Evolutionary conservation across 179 eudicot species (phyloP), one percentile per base, ranked within the genome.

Genomic region (Heliamphora pulchella): DNA sequence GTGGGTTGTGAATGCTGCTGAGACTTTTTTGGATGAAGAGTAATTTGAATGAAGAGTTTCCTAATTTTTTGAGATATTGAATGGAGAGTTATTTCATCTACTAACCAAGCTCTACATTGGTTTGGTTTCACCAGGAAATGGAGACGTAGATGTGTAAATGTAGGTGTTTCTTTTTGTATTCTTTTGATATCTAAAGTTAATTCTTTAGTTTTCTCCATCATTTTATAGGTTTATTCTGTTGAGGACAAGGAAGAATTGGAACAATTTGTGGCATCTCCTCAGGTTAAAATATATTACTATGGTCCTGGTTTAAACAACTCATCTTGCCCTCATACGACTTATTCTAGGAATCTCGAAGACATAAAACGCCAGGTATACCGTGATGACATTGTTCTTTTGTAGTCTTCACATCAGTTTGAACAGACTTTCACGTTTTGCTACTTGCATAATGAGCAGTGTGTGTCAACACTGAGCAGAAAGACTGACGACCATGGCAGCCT

Each of bases 231-330:
- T 81, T 89, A 91, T 82, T 84, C 93, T 75, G 96, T 96, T 47
- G 87, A 90, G 71, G 87, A 90, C 77, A 94, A 87, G 83, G 83
- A 80, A 64, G 97, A 96, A 80, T 85, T 96, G 81, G 97, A 96
- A 83, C 77, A 83, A 41, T 89, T 89, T 89, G 91, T 96, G 44
- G 82, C 88, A 59, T 88, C 94, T 70, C 99, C 99, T 59, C 84
- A 84, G 64, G 88, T 92, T 62, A 87, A 81, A 70, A 78, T 89
- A 74, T 89, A 92, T 85, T 81, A 82, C 81, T 96, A 94, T 85
- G 79, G 55, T 78, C 82, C 92, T 53, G 80, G 69, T 53, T 55
- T 72, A 71, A 77, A 81, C 48, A 58, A 82, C 75, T 81, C 81
- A 47, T 86, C 87, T 79, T 83, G 76, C 48, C 84, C 85, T 62